These are phyloP conservation scores for Singerocomus rubriflavus DNA, from an alignment of 1,284 basidiomycete species.

Conservation along the genomic window DNA sequence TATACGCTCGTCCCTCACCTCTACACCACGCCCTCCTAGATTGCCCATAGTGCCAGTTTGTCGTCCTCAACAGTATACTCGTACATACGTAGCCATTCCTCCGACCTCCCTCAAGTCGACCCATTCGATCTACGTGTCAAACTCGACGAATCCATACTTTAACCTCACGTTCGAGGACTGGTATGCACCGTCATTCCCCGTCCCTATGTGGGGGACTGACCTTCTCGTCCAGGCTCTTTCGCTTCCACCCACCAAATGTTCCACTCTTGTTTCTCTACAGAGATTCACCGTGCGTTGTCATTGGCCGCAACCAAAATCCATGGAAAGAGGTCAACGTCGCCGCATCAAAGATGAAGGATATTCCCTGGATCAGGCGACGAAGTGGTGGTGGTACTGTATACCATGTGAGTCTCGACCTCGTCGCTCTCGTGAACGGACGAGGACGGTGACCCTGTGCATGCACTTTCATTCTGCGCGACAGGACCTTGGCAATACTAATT, in stretches of 20 bases:
- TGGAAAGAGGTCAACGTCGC: conserved; percentile 93
- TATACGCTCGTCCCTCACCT: background rate
- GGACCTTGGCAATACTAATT: conserved; percentile 98
- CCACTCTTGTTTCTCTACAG: conserved; percentile 88
- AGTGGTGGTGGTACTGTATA: conserved; percentile 99
- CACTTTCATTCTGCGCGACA: conserved; percentile 35
- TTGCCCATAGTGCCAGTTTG: background rate
- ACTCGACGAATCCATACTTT: conserved; percentile 85
- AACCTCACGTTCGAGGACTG: conserved; percentile 95
- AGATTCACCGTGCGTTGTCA: conserved; percentile 88
- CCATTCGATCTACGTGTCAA: conserved; percentile 77
- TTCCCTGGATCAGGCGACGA: conserved; percentile 83
- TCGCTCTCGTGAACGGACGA: background rate
- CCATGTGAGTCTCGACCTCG: conserved; percentile 62
- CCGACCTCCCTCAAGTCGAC: conserved; percentile 31
- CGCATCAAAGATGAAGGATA: conserved; percentile 46
- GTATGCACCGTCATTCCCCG: conserved; percentile 41
- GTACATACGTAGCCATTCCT: conserved; percentile 16
- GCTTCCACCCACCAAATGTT: conserved; percentile 60
- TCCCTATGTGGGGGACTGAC: conserved; percentile 2
- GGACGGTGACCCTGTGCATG: background rate
- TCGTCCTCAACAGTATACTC: background rate
- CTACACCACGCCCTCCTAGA: background rate
- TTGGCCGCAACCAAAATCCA: conserved; percentile 96
- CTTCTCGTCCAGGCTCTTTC: conserved; percentile 69